Evolutionary conservation across 306 rosid species (phyloP).

Genomic region (Dryas drummondii): DNA sequence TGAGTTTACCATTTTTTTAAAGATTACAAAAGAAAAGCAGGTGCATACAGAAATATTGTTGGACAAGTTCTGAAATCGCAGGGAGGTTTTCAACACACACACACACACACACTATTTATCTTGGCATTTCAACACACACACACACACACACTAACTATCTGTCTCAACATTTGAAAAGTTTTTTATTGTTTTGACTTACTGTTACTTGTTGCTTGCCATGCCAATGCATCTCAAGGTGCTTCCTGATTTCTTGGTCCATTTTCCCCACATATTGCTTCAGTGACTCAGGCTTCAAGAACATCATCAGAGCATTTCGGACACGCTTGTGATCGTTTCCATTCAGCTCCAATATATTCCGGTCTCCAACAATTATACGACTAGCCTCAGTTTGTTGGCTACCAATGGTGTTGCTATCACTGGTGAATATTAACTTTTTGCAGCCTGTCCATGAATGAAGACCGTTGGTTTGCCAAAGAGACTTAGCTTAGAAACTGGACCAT

Average conservation of each 20-base stretch:
- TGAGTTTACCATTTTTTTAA: too few relatives aligned
- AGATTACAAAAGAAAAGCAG: too few relatives aligned
- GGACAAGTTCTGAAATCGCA: too few relatives aligned
- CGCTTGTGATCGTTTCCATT: conserved; percentile 62
- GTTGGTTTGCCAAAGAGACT: conserved; percentile 73
- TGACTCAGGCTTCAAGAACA: conserved; percentile 77
- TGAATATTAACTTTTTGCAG: conserved; percentile 68
- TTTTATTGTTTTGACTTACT: conserved; percentile 25
- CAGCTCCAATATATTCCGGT: conserved; percentile 49
- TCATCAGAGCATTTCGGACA: conserved; percentile 57
- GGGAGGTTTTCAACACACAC: too few relatives aligned
- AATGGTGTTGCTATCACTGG: conserved; percentile 11
- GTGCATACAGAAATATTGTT: too few relatives aligned
- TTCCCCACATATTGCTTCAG: conserved; percentile 56
- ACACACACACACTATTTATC: too few relatives aligned
- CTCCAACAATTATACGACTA: conserved; percentile 49
- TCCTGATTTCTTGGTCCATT: conserved; percentile 57
- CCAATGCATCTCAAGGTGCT: conserved; percentile 66
- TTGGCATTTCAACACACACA: too few relatives aligned
- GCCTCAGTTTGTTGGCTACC: conserved; percentile 53
- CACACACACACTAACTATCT: too few relatives aligned
- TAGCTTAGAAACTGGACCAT: conserved; percentile 71
- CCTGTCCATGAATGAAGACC: conserved; percentile 63
- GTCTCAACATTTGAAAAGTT: neutral
- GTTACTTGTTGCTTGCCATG: conserved; percentile 48